Base-by-base conservation (phyloP, 1,139 yeast species). In the Hyphopichia khmerensis region DNA sequence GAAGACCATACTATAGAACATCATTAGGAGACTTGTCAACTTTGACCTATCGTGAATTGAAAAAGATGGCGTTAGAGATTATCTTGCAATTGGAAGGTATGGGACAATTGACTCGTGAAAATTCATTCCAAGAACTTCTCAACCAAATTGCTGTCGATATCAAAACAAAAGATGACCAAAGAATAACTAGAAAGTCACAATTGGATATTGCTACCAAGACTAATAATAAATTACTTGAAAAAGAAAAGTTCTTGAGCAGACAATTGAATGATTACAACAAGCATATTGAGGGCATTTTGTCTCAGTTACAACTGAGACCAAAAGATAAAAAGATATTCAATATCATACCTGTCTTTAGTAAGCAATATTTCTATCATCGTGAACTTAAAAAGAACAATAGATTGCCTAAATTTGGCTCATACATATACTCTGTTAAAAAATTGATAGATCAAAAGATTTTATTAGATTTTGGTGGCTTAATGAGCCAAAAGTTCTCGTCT, bases 111-210 rank as follows among this genome's bases (percentile, higher is more conserved):
- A 69, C 85, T 2, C 75, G 96, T 44, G 69, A 74, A 17, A 81
- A 88, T 57, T 82, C 87, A 27, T 89, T 84, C 60, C 99, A 93
- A 59, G 83, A 78, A 19, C 61, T 93, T 21, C 66, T 93, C 45
- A 90, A 90, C 57, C 89, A 87, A 48, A 85, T 93, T 47, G 96
- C 96, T 0, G 67, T 77, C 41, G 97, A 95, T 51, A 89, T 93
- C 52, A 82, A 84, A 55, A 81, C 88, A 33, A 90, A 90, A 55
- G 83, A 84, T 49, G 78, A 81, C 43, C 86, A 87, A 48, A 75
- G 96, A 46, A 62, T 77, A 14, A 70, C 77, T 31, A 72, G 96
- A 23, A 72, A 74, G 41, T 72, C 77, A 32, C 96, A 89, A 55
- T 65, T 87, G 45, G 72, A 70, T 16, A 69, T 80, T 19, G 83